Conservation (phyloP, 192 early-diverging fungal species). For the Mortierella antarctica region DNA sequence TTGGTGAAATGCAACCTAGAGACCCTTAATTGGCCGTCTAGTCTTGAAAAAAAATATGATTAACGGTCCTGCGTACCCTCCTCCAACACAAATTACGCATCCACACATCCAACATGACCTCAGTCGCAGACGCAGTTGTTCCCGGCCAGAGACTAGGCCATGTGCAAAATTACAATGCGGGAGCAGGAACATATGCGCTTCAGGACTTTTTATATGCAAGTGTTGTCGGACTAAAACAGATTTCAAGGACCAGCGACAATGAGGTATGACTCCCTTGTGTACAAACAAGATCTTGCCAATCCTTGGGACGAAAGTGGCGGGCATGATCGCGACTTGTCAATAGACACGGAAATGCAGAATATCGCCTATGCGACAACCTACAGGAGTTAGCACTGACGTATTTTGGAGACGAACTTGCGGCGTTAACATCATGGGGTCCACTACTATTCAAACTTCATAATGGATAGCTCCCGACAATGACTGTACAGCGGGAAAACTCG, state of each 20-base stretch:
- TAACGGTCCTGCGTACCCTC: neutral
- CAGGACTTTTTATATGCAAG: constrained; percentile 78
- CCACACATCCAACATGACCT: constrained; percentile 20
- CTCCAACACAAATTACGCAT: neutral
- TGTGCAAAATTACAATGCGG: constrained; percentile 72
- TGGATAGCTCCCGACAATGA: constrained; percentile 60
- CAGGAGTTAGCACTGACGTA: no score
- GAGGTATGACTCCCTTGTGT: constrained; percentile 16
- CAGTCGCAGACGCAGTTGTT: constrained; percentile 63
- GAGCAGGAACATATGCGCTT: constrained; percentile 76
- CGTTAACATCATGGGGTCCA: neutral
- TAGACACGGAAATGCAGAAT: no score
- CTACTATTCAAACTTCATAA: no score
- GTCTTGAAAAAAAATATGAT: neutral
- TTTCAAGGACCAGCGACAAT: constrained; percentile 18
- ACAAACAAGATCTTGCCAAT: neutral
- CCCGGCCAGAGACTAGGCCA: constrained; percentile 85
- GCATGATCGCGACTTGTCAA: no score
- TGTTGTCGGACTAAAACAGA: constrained; percentile 59
- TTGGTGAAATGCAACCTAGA: no score
- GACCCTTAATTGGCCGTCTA: neutral
- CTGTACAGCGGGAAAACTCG: constrained; percentile 69
- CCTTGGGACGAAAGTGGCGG: no score
- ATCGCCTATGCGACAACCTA: no score
- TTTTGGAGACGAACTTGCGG: neutral